A percentile compares a stretch with the other conserved stretches of the same genome.
These are phyloP conservation scores for Penicillium silybi DNA, from an alignment of 495 filamentous ascomycete genomes.

Conservation along the genomic window DNA sequence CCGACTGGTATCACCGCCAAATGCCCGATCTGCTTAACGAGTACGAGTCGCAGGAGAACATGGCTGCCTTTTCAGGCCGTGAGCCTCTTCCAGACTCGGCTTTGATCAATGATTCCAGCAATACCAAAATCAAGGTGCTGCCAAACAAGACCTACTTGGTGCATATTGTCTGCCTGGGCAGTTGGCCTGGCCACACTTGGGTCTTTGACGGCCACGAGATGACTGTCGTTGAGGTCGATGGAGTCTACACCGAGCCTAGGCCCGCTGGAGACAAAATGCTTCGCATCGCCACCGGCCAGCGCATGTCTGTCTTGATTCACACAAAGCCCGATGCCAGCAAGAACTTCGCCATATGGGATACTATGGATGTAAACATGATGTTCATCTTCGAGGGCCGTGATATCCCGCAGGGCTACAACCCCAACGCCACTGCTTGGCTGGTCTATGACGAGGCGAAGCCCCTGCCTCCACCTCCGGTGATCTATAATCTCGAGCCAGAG, in stretches of 20 bases:
- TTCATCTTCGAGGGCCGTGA: constrained; percentile 38
- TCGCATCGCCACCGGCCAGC: constrained; percentile 64
- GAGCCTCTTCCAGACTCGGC: constrained; percentile 65
- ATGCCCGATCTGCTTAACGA: constrained; percentile 53
- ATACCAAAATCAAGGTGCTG: constrained; percentile 41
- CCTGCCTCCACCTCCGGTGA: constrained; percentile 50
- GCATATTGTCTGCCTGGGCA: constrained; percentile 63
- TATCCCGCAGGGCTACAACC: constrained; percentile 46
- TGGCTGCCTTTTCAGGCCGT: constrained; percentile 38
- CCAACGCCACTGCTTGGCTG: constrained; percentile 77
- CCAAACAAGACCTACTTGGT: constrained; percentile 59
- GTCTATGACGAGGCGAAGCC: constrained; percentile 61
- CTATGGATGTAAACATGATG: constrained; percentile 53
- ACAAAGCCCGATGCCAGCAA: constrained; percentile 45
- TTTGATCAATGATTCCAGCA: constrained; percentile 62
- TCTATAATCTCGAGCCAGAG: constrained; percentile 46
- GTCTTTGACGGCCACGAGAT: constrained; percentile 52
- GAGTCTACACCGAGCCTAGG: constrained; percentile 58
- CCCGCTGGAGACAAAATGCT: constrained; percentile 50
- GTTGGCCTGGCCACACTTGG: constrained; percentile 56
- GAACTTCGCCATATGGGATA: constrained; percentile 56
- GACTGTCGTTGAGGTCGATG: constrained; percentile 69
- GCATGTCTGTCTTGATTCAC: constrained; percentile 63
- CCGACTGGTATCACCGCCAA: constrained; percentile 63
- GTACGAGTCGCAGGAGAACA: constrained; percentile 51